Evolutionary conservation across 805 yeast genomes (phyloP), one percentile per base, ranked within the genome.

Genomic region (Candida ulmi): DNA sequence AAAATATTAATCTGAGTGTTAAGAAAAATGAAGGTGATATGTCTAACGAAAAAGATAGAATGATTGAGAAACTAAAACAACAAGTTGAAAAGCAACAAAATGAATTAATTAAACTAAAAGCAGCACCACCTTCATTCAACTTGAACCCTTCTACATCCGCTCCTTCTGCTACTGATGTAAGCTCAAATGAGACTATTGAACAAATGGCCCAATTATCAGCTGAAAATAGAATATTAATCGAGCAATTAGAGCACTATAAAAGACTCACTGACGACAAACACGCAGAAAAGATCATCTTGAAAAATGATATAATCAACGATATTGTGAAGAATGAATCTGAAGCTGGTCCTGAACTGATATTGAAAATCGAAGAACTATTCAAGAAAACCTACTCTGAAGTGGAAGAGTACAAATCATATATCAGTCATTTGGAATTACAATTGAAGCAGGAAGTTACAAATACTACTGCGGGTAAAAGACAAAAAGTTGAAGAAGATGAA

Each of bases 1-100:
- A 88, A 54, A 88, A 91, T 57, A 79, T 93, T 37, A 70, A 78
- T 11, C 71, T 90, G 51, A 72, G 70, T 39, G 95, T 86, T 6
- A 73, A 73, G 38, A 74, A 73, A 42, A 71, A 72, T 48, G 74
- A 70, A 29, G 21, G 50, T 21, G 48, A 54, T 27, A 46, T 56
- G n/a, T 55, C 62, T 3, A 56, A 57, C 2, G 80, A 71, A 13
- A 72, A 69, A 16, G 75, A 73, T 34, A 72, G 65, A 36, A 57
- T 77, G 11, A 73, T 86, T 15, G 78, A 73, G 44, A 75, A 72
- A 35, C 66, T 88, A 39, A 66, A 71, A 38, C 62, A 62, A 21
- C 80, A 83, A 28, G 63, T 86, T n/a, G 85, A 80, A 43, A 66
- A 61, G 12, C 88, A 80, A 54, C 72, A 71, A 36, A 56, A 61